Base-by-base conservation (phyloP, 1,284 basidiomycete genomes). In the Heterobasidion occidentale region DNA sequence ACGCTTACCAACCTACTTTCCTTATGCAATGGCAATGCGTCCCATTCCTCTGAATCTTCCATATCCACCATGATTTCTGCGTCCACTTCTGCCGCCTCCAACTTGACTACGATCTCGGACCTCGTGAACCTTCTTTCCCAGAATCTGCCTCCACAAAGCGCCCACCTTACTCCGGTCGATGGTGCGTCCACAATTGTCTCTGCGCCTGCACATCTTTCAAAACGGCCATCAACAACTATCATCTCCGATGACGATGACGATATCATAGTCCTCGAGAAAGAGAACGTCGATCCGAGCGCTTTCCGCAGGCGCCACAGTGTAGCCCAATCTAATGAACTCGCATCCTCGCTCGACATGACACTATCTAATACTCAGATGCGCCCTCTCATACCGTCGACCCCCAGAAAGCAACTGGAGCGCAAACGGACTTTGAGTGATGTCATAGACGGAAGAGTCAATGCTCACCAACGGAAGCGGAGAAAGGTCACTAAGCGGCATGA, bases 351-450 rank as follows among this genome's bases (percentile, higher is more conserved):
- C 12, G n/a, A 42, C 38, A 42, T 11, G 5, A 27, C 27, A 27
- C 38, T 42, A n/a, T 11, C 6, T 11, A 5, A 11, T n/a, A 42
- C 7, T 3, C 38, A 42, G 38, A 11, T 3, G 38, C 11, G 12
- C n/a, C n/a, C 38, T 3, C 38, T 12, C n/a, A 42, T 3, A 7
- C 38, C 38, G 12, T 11, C n/a, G 38, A 42, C 38, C 3, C 46
- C 51, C 34, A 34, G 47, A 46, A 51, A 47, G 19, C 35, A 49
- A 20, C 57, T 66, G n/a, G 65, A 67, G 48, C 75, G 82, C 33
- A 87, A 84, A 64, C 78, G 84, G 14, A 84, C 79, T 3, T 70
- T 86, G 34, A 83, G 78, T 59, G 81, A 87, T 46, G 76, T 83
- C 62, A 80, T 83, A 77, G 38, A 42, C 1, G 7, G 38, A n/a